phyloP scores from a whole-genome alignment of 2,329 filamentous ascomycete genomes.

The Ramularia collo-cygni region DNA sequence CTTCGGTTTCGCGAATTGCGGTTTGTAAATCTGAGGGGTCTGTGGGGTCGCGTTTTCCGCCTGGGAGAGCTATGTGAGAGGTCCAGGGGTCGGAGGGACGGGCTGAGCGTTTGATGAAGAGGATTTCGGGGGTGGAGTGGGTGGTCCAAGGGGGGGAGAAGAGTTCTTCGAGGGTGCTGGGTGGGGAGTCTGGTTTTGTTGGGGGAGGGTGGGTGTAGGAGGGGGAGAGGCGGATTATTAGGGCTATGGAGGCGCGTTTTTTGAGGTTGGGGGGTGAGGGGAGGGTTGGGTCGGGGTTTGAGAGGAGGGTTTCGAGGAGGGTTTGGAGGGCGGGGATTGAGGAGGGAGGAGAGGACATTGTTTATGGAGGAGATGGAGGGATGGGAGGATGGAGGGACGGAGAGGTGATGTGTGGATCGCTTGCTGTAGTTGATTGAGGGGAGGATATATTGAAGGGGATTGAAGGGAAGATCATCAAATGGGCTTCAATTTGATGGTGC shows the following conservation, averaged over 20 bases:
- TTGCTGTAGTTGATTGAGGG: too few relatives aligned
- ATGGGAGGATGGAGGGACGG: too few relatives aligned
- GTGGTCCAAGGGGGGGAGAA: constrained; percentile 60
- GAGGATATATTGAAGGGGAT: too few relatives aligned
- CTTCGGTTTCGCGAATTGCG: constrained; percentile 56
- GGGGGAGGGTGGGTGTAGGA: constrained; percentile 40
- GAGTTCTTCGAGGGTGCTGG: constrained; percentile 30
- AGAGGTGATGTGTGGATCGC: too few relatives aligned
- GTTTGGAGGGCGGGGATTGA: constrained; percentile 36
- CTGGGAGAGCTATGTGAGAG: constrained; percentile 61
- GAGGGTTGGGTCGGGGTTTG: constrained; percentile 44
- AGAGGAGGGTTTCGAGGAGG: constrained; percentile 37
- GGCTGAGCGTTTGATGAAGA: constrained; percentile 64
- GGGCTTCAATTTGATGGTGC: too few relatives aligned
- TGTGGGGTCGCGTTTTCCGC: constrained; percentile 58
- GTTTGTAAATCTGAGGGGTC: constrained; percentile 57
- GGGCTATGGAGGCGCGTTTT: constrained; percentile 59
- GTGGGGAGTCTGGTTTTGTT: constrained; percentile 5
- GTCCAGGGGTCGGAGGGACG: constrained; percentile 63
- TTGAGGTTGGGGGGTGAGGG: constrained; percentile 44
- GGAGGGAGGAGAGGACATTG: constrained; percentile 16
- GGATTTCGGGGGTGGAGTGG: constrained; percentile 59
- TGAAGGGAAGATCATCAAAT: too few relatives aligned
- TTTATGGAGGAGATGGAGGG: too few relatives aligned
- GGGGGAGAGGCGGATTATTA: constrained; percentile 57